A percentile compares a stretch with the other conserved stretches of the same genome.
These are phyloP conservation scores for Coemansia umbellata DNA, from an alignment of 192 early-diverging fungal genomes.

Conservation along the genomic window DNA sequence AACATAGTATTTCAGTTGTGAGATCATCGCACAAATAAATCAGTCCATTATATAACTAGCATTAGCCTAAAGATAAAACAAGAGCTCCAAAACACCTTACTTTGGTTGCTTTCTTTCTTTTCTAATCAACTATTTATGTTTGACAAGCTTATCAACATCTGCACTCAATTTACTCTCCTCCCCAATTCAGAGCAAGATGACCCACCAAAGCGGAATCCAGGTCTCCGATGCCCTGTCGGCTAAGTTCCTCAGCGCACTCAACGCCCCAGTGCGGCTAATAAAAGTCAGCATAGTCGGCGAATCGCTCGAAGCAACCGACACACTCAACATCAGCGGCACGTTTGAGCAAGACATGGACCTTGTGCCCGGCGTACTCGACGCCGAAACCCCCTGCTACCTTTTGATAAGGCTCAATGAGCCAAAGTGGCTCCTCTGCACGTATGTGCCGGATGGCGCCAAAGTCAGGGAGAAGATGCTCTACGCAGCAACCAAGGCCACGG, in stretches of 20 bases:
- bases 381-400: slow-evolving; percentile 61
- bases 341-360: slow-evolving; percentile 56
- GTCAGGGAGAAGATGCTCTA: slow-evolving; percentile 95
- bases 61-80: no score
- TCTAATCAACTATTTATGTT: neutral
- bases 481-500: slow-evolving; percentile 76
- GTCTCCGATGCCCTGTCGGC: slow-evolving; percentile 22
- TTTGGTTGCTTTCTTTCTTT: neutral
- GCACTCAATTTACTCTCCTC: neutral
- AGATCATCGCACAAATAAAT: no score
- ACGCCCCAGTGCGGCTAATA: slow-evolving; percentile 39
- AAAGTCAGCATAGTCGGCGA: slow-evolving; percentile 52
- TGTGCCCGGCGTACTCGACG: slow-evolving; percentile 51
- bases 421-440: slow-evolving; percentile 72
- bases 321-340: slow-evolving; percentile 29
- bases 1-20: no score
- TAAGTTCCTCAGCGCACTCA: slow-evolving; percentile 16
- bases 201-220: slow-evolving; percentile 46
- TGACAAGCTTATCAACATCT: neutral
- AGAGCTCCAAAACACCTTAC: neutral
- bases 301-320: slow-evolving; percentile 40
- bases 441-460: slow-evolving; percentile 75
- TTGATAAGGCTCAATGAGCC: slow-evolving; percentile 57
- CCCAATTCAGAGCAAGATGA: slow-evolving; percentile 23
- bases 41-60: no score